phyloP scores from a whole-genome alignment of 2,329 filamentous ascomycete species.

The Penicillium sp. region DNA sequence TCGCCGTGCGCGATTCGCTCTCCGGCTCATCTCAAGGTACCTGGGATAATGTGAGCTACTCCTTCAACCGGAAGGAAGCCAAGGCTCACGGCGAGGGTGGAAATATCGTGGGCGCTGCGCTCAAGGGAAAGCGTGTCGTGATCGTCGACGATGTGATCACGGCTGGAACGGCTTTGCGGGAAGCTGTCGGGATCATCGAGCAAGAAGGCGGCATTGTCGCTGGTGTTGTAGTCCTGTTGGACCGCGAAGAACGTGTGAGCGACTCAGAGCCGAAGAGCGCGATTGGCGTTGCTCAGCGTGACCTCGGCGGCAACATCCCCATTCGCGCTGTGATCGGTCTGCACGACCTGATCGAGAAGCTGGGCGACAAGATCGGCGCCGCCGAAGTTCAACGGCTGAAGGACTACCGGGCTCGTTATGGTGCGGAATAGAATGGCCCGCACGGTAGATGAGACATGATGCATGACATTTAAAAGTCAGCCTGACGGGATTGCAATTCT shows the following conservation, averaged over 20 bases:
- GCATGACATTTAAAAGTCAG: constrained; percentile 17
- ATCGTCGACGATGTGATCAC: constrained; percentile 97
- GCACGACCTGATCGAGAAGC: constrained; percentile 70
- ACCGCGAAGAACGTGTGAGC: constrained; percentile 59
- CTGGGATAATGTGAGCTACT: constrained; percentile 70
- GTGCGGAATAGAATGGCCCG: constrained; percentile 27
- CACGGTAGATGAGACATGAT: constrained; percentile 10
- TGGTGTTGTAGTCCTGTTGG: constrained; percentile 82
- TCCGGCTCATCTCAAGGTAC: constrained; percentile 40
- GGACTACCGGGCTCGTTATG: constrained; percentile 58
- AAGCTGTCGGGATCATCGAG: constrained; percentile 84
- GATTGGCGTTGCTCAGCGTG: constrained; percentile 76
- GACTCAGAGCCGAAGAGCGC: constrained; percentile 67
- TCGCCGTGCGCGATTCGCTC: constrained; percentile 58
- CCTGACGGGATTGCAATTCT: not conserved
- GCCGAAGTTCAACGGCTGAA: constrained; percentile 62
- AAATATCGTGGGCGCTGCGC: constrained; percentile 77
- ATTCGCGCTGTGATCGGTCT: constrained; percentile 67
- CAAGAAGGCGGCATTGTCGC: constrained; percentile 77
- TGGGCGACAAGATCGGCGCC: constrained; percentile 56
- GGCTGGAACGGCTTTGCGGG: constrained; percentile 86
- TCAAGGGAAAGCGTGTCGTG: constrained; percentile 79
- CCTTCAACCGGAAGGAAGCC: constrained; percentile 92
- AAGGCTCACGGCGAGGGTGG: constrained; percentile 96
- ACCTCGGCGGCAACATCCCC: constrained; percentile 65